A percentile compares a stretch with the other conserved stretches of the same genome.
These are phyloP conservation scores for Drosera capensis DNA, from an alignment of 148 eudicot genomes.

Conservation along the genomic window DNA sequence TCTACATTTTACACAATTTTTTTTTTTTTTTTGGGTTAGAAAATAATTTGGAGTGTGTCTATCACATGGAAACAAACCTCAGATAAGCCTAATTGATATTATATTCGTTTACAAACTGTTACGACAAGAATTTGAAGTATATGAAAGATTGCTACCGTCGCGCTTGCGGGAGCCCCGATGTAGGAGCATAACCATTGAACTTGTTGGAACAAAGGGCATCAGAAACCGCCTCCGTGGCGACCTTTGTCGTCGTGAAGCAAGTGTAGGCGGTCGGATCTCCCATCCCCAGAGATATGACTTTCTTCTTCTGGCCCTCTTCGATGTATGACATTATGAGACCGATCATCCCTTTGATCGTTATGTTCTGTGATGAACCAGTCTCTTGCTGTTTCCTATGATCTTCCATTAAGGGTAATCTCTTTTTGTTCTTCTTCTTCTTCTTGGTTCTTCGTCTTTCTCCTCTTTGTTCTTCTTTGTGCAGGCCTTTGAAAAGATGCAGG, in stretches of 20 bases:
- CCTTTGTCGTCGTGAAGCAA: slow-evolving; percentile 44
- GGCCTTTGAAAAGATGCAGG: no score
- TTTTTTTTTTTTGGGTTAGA: no score
- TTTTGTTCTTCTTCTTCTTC: no score
- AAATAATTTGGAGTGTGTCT: no score
- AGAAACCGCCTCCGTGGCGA: slow-evolving; percentile 38
- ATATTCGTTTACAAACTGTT: not conserved
- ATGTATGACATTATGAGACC: slow-evolving; percentile 48
- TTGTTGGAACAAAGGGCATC: slow-evolving; percentile 28
- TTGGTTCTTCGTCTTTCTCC: no score
- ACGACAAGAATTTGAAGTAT: not conserved
- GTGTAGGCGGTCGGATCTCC: slow-evolving; percentile 81
- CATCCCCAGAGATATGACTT: slow-evolving; percentile 65
- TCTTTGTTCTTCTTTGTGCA: no score
- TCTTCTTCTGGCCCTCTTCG: slow-evolving; percentile 17
- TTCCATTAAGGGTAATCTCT: no score
- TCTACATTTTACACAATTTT: not conserved
- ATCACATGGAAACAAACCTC: not conserved
- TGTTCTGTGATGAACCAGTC: slow-evolving; percentile 18
- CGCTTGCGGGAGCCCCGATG: slow-evolving; percentile 77
- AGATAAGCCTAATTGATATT: not conserved
- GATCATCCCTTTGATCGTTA: slow-evolving; percentile 76
- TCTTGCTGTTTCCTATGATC: no score
- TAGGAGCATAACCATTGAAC: slow-evolving; percentile 89
- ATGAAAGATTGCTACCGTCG: slow-evolving; percentile 41